phyloP scores from a whole-genome alignment of 345 rosid species.

The Euphorbia pulcherrima region DNA sequence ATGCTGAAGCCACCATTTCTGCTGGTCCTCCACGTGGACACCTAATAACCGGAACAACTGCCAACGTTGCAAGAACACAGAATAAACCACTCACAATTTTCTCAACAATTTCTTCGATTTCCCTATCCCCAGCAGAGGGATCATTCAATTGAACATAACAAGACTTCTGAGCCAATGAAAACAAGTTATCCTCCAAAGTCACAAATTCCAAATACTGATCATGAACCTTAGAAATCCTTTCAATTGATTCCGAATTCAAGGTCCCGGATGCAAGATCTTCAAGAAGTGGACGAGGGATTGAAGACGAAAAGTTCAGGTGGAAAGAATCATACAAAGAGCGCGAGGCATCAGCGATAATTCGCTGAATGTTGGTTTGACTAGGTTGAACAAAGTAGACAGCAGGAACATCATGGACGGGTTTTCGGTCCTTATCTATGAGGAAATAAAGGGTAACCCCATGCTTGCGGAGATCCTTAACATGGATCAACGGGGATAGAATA shows the following conservation, averaged over 20 bases:
- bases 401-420: conserved; percentile 77
- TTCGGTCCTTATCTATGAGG: conserved; percentile 81
- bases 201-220: conserved; percentile 96
- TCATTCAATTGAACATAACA: conserved; percentile 86
- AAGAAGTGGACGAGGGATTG: conserved; percentile 66
- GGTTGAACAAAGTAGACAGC: conserved; percentile 92
- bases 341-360: conserved; percentile 70
- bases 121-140: conserved; percentile 91
- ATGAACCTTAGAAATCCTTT: conserved; percentile 70
- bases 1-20: conserved; percentile 88
- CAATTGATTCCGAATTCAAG: conserved; percentile 55
- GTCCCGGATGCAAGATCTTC: conserved; percentile 91
- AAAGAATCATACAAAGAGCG: conserved; percentile 66
- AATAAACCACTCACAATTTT: conserved; percentile 72
- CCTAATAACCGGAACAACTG: conserved; percentile 77
- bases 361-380: conserved; percentile 52
- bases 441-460: conserved; percentile 92
- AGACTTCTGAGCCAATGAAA: conserved; percentile 76
- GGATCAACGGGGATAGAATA: conserved; percentile 86
- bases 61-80: conserved; percentile 76
- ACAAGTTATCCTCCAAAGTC: conserved; percentile 80
- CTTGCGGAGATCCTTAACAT: conserved; percentile 93
- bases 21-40: conserved; percentile 91
- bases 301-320: conserved; percentile 80
- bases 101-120: conserved; percentile 83